These are phyloP conservation scores for Sicyos edulis DNA, from an alignment of 306 rosid species.

Conservation along the genomic window DNA sequence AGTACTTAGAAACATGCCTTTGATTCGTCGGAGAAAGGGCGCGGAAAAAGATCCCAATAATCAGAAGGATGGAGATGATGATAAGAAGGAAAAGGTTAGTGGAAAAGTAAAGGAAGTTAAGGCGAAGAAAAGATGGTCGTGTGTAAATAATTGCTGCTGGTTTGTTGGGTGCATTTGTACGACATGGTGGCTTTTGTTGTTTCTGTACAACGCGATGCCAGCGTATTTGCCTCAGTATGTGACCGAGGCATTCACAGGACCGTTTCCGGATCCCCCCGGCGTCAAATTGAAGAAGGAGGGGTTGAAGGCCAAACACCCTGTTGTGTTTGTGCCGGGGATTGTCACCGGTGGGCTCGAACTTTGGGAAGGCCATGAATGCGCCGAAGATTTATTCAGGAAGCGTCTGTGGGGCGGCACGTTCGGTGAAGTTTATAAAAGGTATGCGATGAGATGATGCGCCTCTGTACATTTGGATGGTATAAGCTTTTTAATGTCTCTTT, in stretches of 20 bases:
- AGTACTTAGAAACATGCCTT: conserved; percentile 38
- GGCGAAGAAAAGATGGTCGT: conserved; percentile 49
- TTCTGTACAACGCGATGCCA: conserved; percentile 61
- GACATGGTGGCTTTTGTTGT: conserved; percentile 66
- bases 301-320: conserved; percentile 58
- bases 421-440: conserved; percentile 79
- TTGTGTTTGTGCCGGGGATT: conserved; percentile 75
- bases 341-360: conserved; percentile 78
- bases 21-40: conserved; percentile 52
- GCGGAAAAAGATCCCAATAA: conserved; percentile 31
- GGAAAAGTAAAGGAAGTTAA: conserved; percentile 21
- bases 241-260: conserved; percentile 65
- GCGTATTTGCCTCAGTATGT: conserved; percentile 69
- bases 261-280: conserved; percentile 74
- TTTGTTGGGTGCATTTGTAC: conserved; percentile 57
- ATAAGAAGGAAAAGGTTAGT: neutral
- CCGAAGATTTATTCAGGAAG: conserved; percentile 68
- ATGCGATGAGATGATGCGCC: neutral
- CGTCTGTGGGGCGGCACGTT: conserved; percentile 82
- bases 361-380: conserved; percentile 79
- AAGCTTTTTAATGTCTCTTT: neutral
- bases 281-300: conserved; percentile 64
- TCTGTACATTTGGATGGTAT: conserved; percentile 1
- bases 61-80: conserved; percentile 25
- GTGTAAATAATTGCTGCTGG: conserved; percentile 74